Evolutionary conservation across 495 filamentous ascomycete species (phyloP).

Genomic region (Talaromyces trachyspermus): DNA sequence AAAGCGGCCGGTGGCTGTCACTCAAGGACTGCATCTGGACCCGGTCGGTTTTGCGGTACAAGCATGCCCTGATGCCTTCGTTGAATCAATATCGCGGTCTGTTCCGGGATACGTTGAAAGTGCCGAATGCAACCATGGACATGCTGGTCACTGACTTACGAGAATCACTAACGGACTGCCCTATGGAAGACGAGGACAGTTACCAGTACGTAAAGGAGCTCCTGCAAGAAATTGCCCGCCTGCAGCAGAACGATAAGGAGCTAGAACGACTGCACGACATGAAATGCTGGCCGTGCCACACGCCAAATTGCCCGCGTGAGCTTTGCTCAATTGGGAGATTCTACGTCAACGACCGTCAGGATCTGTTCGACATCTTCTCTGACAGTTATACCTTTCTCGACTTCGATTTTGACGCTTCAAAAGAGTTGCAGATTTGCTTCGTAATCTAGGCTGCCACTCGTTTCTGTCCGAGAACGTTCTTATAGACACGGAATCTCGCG

Average conservation of each 20-base stretch:
- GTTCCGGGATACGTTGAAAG: neutral
- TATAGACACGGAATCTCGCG: conserved; percentile 1
- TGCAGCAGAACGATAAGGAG: neutral
- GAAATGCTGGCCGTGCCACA: conserved; percentile 2
- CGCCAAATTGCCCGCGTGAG: neutral
- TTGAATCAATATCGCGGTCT: conserved; percentile 5
- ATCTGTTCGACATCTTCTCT: conserved; percentile 6
- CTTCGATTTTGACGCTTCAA: conserved; percentile 5
- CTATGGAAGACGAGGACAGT: neutral
- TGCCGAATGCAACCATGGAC: conserved; percentile 6
- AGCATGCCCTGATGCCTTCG: conserved; percentile 3
- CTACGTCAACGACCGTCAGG: conserved; percentile 2
- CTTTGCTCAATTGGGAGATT: conserved; percentile 4
- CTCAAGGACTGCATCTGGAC: conserved; percentile 3
- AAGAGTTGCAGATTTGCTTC: conserved; percentile 4
- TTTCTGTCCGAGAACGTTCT: conserved; percentile 5
- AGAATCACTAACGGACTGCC: neutral
- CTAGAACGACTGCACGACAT: neutral
- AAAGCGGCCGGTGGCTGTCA: neutral
- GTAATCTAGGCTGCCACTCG: neutral
- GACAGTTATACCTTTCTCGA: conserved; percentile 1
- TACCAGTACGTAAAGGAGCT: conserved; percentile 3
- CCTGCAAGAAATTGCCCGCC: neutral
- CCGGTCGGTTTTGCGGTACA: neutral
- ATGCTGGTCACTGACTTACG: conserved; percentile 2